phyloP scores from a whole-genome alignment of 2,329 filamentous ascomycete species.

The Penicillium sp. region DNA sequence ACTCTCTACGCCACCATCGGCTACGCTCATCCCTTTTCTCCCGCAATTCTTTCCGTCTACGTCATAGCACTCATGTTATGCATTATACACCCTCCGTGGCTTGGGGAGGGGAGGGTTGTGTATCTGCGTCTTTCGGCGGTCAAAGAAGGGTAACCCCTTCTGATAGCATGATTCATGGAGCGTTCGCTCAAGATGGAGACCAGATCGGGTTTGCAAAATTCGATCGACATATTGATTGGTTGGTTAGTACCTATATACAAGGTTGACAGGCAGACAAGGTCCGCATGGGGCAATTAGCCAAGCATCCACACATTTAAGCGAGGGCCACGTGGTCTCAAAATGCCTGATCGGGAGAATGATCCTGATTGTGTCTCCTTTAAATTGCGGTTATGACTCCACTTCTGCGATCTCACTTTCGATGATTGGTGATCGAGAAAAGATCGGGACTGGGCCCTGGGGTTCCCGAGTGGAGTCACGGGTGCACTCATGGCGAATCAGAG shows the following conservation, averaged over 20 bases:
- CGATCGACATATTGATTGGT: background rate
- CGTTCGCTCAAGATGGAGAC: no score
- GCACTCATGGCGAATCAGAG: background rate
- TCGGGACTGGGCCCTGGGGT: background rate
- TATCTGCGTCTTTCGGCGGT: no score
- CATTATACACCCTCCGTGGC: no score
- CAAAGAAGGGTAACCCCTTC: no score
- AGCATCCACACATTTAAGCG: background rate
- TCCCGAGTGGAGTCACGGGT: background rate
- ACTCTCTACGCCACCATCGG: no score
- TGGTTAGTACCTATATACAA: background rate
- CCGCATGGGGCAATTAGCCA: background rate
- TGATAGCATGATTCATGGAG: no score
- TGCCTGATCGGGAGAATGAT: background rate
- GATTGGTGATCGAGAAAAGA: constrained; percentile 7
- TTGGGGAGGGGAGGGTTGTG: no score
- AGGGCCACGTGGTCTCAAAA: background rate
- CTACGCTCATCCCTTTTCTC: no score
- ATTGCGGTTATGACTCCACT: background rate
- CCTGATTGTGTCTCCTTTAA: background rate
- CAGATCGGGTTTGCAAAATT: background rate
- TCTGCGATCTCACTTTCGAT: constrained; percentile 8
- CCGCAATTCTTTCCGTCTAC: no score
- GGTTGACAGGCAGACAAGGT: background rate
- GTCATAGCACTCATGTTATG: no score